Evolutionary conservation across 805 yeast genomes (phyloP), one percentile per base, ranked within the genome.

Genomic region (Metahyphopichia silvanorum): DNA sequence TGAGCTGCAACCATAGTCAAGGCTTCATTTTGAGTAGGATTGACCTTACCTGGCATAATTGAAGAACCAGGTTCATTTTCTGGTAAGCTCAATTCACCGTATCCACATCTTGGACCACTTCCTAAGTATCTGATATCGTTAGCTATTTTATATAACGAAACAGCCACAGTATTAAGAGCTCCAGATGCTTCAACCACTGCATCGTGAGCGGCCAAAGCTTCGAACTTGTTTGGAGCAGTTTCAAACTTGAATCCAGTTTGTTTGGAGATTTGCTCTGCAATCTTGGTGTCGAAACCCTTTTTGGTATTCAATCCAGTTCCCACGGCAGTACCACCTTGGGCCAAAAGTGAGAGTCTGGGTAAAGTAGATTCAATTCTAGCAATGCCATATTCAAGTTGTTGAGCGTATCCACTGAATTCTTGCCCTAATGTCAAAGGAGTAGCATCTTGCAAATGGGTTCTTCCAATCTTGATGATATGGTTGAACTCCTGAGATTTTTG

Each of bases 261-360:
- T 12, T 47, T 47, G 23, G 63, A 45, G 9, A 60, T 63, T 40
- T 60, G 55, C 37, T 40, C 47, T 16, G 67, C 67, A 28, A 60
- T 51, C 32, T 51, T 44, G 28, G 49, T 56, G 42, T 60, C 67
- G 45, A 57, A 60, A n/a, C 62, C 63, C 42, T 50, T 57, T 34
- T 35, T 53, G 42, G 67, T 59, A 51, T 60, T 60, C 41, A 60
- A 51, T 6, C 67, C 67, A 31, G 67, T 60, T 8, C 67, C 67
- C n/a, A 60, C 67, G 27, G 67, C 67, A 32, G 67, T 60, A 27
- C 67, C 67, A 37, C 67, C 67, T 39, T 60, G 67, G 14, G 67
- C 67, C 48, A 60, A 56, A 24, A 40, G 40, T 7, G 57, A 46
- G 43, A 60, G 51, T 47, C 56, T 47, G 11, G 67, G 66, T 28